phyloP scores from a whole-genome alignment of 306 rosid genomes.

The Boehmeria nivea region DNA sequence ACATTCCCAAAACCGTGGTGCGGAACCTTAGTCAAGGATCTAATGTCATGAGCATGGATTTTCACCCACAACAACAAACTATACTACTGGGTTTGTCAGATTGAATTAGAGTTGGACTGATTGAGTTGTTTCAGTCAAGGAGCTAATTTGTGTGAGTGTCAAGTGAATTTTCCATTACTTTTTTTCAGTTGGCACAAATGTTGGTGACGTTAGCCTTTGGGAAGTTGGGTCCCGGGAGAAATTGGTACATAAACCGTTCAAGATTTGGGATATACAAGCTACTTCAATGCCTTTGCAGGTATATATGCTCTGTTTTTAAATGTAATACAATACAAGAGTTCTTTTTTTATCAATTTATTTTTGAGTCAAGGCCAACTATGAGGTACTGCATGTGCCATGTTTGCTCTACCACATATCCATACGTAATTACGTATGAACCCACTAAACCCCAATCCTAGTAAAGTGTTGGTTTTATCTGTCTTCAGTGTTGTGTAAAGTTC shows the following conservation, averaged over 20 bases:
- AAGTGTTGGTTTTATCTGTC: too few species aligned
- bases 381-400: too few species aligned
- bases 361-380: too few species aligned
- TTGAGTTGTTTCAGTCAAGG: neutral
- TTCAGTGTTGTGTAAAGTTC: too few species aligned
- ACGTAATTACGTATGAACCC: too few species aligned
- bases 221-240: constrained; percentile 39
- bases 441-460: too few species aligned
- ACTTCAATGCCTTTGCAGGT: constrained; percentile 38
- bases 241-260: constrained; percentile 34
- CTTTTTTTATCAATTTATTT: too few species aligned
- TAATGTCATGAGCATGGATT: constrained; percentile 46
- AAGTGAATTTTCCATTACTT: neutral
- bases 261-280: constrained; percentile 35
- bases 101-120: neutral
- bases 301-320: neutral
- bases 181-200: constrained; percentile 41
- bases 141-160: neutral
- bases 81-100: constrained; percentile 36
- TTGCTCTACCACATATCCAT: too few species aligned
- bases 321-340: too few species aligned
- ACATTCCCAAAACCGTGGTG: constrained; percentile 34
- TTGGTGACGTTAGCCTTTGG: constrained; percentile 46
- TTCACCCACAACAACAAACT: constrained; percentile 35
- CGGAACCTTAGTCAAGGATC: constrained; percentile 38